Evolutionary conservation across 1,139 yeast genomes (phyloP), one percentile per base, ranked within the genome.

Genomic region (Blastobotrys malaysiensis): DNA sequence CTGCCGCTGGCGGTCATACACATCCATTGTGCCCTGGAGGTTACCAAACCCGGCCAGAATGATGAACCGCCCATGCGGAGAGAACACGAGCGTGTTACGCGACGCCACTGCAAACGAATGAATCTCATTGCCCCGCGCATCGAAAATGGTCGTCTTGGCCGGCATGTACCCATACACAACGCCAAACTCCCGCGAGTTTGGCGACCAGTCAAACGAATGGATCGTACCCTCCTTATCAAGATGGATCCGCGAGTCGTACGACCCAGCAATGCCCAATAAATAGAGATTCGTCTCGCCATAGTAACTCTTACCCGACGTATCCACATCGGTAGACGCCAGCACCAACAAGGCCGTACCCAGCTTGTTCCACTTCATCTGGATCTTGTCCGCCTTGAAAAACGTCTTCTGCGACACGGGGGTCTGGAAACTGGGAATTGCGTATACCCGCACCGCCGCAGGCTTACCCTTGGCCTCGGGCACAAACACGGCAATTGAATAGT

Each of bases 161-260:
- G 99, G 99, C 99, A 95, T 95, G 72, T 81, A 91, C 43, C 99
- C 99, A 68, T 91, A 91, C 57, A 88, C 90, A 51, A 93, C 99
- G 56, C 97, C 98, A 75, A 95, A 95, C 74, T 93, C 98, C 64
- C 97, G 81, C 19, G 97, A 89, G 52, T 91, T 84, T 57, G 98
- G 97, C 26, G 97, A 87, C 99, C 99, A 95, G 36, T 95, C 85
- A 61, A 93, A 87, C 69, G 93, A 99, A 73, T 95, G 97, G 63
- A 95, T 90, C 48, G 99, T 98, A 24, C 99, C 99, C 65, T 89
- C 96, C 66, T 88, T 85, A 59, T 87, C 89, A 65, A 95, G 81
- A 56, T 84, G 81, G 64, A 95, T 91, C 66, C 97, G 80, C 48
- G 93, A 88, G 66, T 93, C 96, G 67, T 88, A 90, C 45, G 93